Percentiles rank a stretch among this genome's conserved stretches.
Evolutionary conservation across 2,329 filamentous ascomycete genomes (phyloP).

Genomic region (Fusarium praegraminearum): DNA sequence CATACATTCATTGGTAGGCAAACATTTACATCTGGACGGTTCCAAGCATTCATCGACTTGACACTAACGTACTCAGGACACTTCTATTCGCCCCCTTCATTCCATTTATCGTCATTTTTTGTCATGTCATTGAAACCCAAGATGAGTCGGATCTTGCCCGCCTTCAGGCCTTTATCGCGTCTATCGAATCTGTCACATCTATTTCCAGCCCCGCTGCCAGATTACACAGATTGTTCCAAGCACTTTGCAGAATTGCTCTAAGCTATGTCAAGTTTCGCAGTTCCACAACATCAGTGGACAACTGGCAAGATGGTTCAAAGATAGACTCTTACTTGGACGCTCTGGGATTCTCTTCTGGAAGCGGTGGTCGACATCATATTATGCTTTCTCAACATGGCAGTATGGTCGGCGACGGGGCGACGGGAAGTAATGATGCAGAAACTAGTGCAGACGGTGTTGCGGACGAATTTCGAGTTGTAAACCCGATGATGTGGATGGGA

Average conservation of each 20-base stretch:
- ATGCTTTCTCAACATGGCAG: background rate
- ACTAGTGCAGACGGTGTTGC: background rate
- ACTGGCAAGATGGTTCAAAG: background rate
- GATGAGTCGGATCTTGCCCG: background rate
- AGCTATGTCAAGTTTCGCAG: background rate
- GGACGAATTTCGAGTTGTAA: background rate
- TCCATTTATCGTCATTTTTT: background rate
- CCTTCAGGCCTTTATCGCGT: background rate
- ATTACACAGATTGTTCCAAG: background rate
- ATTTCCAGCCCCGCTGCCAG: background rate
- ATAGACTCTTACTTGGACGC: background rate
- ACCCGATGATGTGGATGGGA: background rate
- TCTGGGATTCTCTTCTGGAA: background rate
- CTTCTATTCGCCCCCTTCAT: background rate
- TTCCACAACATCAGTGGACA: rapidly evolving
- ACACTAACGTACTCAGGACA: background rate
- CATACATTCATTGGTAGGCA: background rate
- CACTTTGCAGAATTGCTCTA: background rate
- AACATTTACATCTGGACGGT: too few species aligned
- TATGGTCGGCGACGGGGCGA: rapidly evolving
- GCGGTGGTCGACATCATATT: background rate
- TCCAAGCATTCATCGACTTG: too few species aligned
- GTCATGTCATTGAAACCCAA: background rate
- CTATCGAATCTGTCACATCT: background rate
- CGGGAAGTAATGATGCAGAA: background rate